Evolutionary conservation across 176 grass and related monocot genomes (phyloP), one percentile per base, ranked within the genome.

Genomic region (Pharus latifolius): DNA sequence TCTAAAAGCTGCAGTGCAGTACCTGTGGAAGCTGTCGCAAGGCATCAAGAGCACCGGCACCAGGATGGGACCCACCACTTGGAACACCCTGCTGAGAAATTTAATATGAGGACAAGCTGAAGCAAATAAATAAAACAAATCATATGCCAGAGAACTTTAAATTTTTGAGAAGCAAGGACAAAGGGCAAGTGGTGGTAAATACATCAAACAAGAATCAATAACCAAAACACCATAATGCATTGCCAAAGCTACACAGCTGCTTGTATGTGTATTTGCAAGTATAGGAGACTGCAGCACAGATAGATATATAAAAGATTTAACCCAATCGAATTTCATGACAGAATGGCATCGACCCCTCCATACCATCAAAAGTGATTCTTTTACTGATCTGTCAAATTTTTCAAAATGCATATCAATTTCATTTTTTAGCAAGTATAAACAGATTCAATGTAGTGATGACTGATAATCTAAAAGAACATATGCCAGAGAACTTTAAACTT

Each of bases 1-100:
- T 23, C 51, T 32, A 74, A 49, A 46, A 69, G n/a, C n/a, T 67
- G 19, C 26, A 67, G 2, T 40, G n/a, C 10, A 81, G 14, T 82
- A 91, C 91, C 87, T 96, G 91, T 7, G 91, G 87, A 68, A 85
- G 82, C 49, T 96, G 88, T 59, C 87, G 81, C 67, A 96, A 69
- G 38, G 85, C 79, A 71, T 96, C 91, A 82, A 96, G 87, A 30
- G 80, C 79, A 77, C 56, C 78, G 1, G 56, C 55, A 38, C 51
- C 67, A 74, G 82, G 60, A 74, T 69, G 78, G 6, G 67, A 2
- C 23, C 87, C 81, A 45, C 56, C 60, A 53, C 77, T 77, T 73
- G 91, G 84, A 63, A 85, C 49, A 68, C 87, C 91, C 91, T 96
- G 49, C 64, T 51, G 25, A 54, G 6, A 54, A 74, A 65, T 67